Percentiles rank a stretch among this genome's conserved stretches.
Evolutionary conservation across 257 asterid species (phyloP).

Genomic region (Solanum ossicruentum): DNA sequence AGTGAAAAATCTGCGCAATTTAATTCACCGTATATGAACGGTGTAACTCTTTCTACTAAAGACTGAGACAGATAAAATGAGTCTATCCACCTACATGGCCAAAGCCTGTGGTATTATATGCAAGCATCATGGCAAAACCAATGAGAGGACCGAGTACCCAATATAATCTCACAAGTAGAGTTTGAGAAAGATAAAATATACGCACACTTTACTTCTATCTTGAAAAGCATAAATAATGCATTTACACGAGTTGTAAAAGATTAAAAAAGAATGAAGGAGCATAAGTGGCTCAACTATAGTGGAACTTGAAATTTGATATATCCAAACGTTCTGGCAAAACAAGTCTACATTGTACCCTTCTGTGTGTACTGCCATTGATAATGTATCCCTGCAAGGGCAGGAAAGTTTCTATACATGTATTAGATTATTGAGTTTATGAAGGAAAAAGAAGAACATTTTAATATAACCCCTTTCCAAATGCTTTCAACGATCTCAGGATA

Average conservation of each 20-base stretch:
- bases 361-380: slow-evolving; percentile 34
- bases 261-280: background rate
- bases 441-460: background rate
- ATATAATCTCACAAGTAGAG: too few relatives aligned
- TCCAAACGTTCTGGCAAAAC: slow-evolving; percentile 11
- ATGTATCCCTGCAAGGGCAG: slow-evolving; percentile 42
- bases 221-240: too few relatives aligned
- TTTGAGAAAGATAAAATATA: too few relatives aligned
- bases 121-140: background rate
- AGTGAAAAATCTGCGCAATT: too few relatives aligned
- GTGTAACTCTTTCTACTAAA: background rate
- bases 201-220: too few relatives aligned
- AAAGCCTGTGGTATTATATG: too few relatives aligned
- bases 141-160: background rate
- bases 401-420: slow-evolving; percentile 64
- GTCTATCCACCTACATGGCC: background rate
- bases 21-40: too few relatives aligned
- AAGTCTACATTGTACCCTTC: slow-evolving; percentile 30
- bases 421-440: slow-evolving; percentile 13
- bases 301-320: slow-evolving; percentile 4
- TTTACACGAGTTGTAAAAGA: too few relatives aligned
- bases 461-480: background rate
- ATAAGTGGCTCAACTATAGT: background rate
- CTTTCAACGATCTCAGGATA: slow-evolving; percentile 5
- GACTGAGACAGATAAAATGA: background rate